Evolutionary conservation across 495 filamentous ascomycete species (phyloP).

Genomic region (Penicillium ochrochloron): DNA sequence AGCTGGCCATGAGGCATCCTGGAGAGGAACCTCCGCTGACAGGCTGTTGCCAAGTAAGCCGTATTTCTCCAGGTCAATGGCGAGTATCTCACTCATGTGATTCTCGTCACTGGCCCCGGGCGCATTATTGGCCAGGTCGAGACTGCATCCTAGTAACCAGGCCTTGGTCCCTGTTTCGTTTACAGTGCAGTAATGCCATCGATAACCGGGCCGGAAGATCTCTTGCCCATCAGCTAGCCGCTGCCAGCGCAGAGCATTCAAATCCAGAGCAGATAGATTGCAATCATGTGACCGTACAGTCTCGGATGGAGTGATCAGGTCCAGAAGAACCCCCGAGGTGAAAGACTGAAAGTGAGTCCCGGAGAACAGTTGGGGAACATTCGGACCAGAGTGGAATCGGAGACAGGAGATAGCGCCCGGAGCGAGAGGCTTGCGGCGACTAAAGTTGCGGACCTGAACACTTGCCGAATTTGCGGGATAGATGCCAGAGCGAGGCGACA

Average conservation of each 20-base stretch:
- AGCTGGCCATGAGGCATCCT: slow-evolving; percentile 56
- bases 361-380: slow-evolving; percentile 83
- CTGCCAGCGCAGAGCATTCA: slow-evolving; percentile 87
- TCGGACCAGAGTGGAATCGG: slow-evolving; percentile 84
- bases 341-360: slow-evolving; percentile 95
- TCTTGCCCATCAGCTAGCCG: slow-evolving; percentile 91
- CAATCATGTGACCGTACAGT: slow-evolving; percentile 85
- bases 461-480: slow-evolving; percentile 91
- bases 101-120: slow-evolving; percentile 71
- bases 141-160: slow-evolving; percentile 91
- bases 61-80: slow-evolving; percentile 84
- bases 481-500: slow-evolving; percentile 63
- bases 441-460: slow-evolving; percentile 77
- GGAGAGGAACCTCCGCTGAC: slow-evolving; percentile 60
- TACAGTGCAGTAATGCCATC: slow-evolving; percentile 97
- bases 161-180: slow-evolving; percentile 92
- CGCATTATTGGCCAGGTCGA: slow-evolving; percentile 59
- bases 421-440: slow-evolving; percentile 70
- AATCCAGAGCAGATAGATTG: slow-evolving; percentile 83
- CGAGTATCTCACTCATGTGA: slow-evolving; percentile 89
- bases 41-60: slow-evolving; percentile 84
- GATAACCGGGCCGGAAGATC: slow-evolving; percentile 82
- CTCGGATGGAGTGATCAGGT: slow-evolving; percentile 90
- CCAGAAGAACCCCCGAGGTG: slow-evolving; percentile 87
- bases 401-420: slow-evolving; percentile 89